phyloP scores from a whole-genome alignment of 257 asterid species.

The Solanum lycopersicoides region DNA sequence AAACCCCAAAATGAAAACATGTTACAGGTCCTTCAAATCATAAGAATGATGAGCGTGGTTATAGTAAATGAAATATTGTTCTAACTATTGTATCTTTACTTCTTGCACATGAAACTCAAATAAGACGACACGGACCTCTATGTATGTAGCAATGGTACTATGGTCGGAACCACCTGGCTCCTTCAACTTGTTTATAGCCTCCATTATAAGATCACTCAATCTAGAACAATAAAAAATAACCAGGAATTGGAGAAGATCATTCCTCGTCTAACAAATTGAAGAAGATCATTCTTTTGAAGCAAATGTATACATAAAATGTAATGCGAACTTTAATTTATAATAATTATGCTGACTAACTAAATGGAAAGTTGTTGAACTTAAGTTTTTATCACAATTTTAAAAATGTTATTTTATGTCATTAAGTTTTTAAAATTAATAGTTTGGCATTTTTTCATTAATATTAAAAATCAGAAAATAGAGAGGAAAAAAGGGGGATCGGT shows the following conservation, averaged over 20 bases:
- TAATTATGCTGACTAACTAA: not conserved
- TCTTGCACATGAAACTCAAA: constrained; percentile 3
- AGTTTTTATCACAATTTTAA: too few species aligned
- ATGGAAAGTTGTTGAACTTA: not conserved
- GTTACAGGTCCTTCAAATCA: not conserved
- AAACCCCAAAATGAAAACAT: not conserved
- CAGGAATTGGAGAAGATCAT: not conserved
- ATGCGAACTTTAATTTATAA: not conserved
- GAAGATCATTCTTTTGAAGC: not conserved
- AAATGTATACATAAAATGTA: not conserved
- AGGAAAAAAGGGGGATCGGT: too few species aligned
- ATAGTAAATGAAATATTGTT: not conserved
- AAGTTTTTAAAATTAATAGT: too few species aligned
- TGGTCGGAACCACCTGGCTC: too few species aligned
- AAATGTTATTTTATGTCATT: too few species aligned
- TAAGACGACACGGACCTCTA: too few species aligned
- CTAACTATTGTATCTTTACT: not conserved
- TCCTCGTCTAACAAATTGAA: not conserved
- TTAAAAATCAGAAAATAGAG: too few species aligned
- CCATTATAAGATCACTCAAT: too few species aligned
- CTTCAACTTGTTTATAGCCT: too few species aligned
- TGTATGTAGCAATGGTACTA: too few species aligned
- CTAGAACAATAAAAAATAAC: not conserved
- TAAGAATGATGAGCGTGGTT: not conserved
- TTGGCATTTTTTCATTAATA: too few species aligned